These are phyloP conservation scores for Colletotrichum tanaceti DNA, from an alignment of 2,329 filamentous ascomycete species.

Conservation along the genomic window DNA sequence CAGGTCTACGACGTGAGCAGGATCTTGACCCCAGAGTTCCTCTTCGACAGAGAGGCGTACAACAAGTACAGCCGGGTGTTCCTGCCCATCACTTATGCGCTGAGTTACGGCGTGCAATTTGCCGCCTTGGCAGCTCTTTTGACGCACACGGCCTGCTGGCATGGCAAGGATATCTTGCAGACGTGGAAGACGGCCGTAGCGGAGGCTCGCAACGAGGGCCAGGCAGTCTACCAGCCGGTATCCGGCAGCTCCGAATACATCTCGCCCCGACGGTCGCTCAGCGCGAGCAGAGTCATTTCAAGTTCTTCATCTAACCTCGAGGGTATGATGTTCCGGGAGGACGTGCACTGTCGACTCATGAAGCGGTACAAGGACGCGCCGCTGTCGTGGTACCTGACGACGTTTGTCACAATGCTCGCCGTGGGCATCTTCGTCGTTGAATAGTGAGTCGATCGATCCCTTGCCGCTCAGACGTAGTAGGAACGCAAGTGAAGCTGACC, in stretches of 20 bases:
- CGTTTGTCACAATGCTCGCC: constrained; percentile 79
- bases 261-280: constrained; percentile 28
- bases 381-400: constrained; percentile 82
- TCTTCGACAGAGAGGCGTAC: constrained; percentile 83
- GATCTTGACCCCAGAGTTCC: constrained; percentile 80
- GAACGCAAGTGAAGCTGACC: constrained; percentile 38
- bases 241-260: constrained; percentile 44
- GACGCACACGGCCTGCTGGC: constrained; percentile 86
- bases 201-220: constrained; percentile 67
- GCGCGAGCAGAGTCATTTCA: constrained; percentile 45
- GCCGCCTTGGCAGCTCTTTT: constrained; percentile 82
- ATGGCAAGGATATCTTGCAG: constrained; percentile 82
- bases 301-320: constrained; percentile 58
- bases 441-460: constrained; percentile 69
- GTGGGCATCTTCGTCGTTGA: constrained; percentile 88
- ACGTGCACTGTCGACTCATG: constrained; percentile 89
- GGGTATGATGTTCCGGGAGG: constrained; percentile 75
- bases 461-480: constrained; percentile 24
- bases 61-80: constrained; percentile 86
- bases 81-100: constrained; percentile 85
- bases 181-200: constrained; percentile 78
- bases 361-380: constrained; percentile 84
- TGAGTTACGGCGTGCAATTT: constrained; percentile 89
- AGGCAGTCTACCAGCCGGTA: constrained; percentile 66
- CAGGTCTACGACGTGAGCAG: constrained; percentile 83